A percentile compares a stretch with the other conserved stretches of the same genome.
Evolutionary conservation across 306 rosid genomes (phyloP).

Genomic region (Medicago ruthenica): DNA sequence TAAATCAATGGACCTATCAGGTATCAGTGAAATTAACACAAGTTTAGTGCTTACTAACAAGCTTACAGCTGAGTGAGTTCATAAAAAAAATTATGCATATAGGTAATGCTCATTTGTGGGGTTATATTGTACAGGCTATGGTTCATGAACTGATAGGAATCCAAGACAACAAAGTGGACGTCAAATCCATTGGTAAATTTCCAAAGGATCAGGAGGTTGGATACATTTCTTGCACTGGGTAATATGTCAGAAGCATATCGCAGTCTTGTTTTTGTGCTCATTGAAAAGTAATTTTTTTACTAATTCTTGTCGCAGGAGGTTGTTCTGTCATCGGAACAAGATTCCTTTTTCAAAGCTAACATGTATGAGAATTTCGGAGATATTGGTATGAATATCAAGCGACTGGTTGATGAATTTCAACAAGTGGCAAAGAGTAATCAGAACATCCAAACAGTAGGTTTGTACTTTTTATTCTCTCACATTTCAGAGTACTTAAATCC

Average conservation of each 20-base stretch:
- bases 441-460: slow-evolving; percentile 96
- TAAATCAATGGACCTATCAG: slow-evolving; percentile 99
- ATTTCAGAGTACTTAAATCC: slow-evolving; percentile 24
- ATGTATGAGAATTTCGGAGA: slow-evolving; percentile 98
- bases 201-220: slow-evolving; percentile 93
- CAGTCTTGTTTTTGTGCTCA: slow-evolving; percentile 34
- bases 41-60: slow-evolving; percentile 33
- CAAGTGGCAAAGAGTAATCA: slow-evolving; percentile 84
- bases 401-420: slow-evolving; percentile 94
- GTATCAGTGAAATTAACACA: slow-evolving; percentile 47
- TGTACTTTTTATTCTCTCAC: slow-evolving; percentile 44
- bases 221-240: slow-evolving; percentile 40
- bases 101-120: slow-evolving; percentile 31
- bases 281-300: slow-evolving; percentile 40
- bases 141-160: slow-evolving; percentile 96
- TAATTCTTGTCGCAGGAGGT: slow-evolving; percentile 66
- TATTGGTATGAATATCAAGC: slow-evolving; percentile 95
- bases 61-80: slow-evolving; percentile 19
- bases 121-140: slow-evolving; percentile 75
- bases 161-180: slow-evolving; percentile 92
- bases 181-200: slow-evolving; percentile 71
- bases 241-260: slow-evolving; percentile 20
- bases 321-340: slow-evolving; percentile 95
- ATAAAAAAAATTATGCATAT: slow-evolving; percentile 21
- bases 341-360: slow-evolving; percentile 84